Conservation (phyloP, 208 protist genomes). For the Borovskyia barvae region DNA sequence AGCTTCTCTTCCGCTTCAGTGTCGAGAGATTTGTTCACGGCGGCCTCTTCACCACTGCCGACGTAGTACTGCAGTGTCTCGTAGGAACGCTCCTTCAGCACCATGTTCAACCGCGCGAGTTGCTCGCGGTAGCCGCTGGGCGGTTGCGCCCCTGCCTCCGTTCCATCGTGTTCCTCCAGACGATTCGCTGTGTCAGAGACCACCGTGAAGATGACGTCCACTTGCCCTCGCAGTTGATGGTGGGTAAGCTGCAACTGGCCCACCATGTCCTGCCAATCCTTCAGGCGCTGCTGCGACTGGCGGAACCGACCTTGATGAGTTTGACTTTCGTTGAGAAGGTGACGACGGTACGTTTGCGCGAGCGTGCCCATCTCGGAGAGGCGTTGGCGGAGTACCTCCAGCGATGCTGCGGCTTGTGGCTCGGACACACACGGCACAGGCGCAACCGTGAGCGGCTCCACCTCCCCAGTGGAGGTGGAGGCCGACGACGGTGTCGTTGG, state of each 20-base stretch:
- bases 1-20: constrained; percentile 27
- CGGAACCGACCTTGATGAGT: constrained; percentile 35
- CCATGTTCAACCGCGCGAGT: constrained; percentile 29
- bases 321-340: constrained; percentile 26
- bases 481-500: too few relatives aligned
- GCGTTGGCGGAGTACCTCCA: constrained; percentile 23
- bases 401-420: too few relatives aligned
- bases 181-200: constrained; percentile 30
- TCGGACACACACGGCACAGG: too few relatives aligned
- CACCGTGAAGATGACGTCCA: constrained; percentile 26
- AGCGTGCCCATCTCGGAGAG: constrained; percentile 22
- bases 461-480: too few relatives aligned
- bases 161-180: constrained; percentile 19
- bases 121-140: constrained; percentile 21
- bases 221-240: constrained; percentile 34
- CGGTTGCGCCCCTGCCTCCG: too few relatives aligned
- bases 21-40: constrained; percentile 13
- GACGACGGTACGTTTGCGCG: constrained; percentile 4
- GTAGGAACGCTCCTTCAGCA: constrained; percentile 35
- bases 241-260: constrained; percentile 19
- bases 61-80: constrained; percentile 37
- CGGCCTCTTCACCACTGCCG: constrained; percentile 12
- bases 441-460: too few relatives aligned
- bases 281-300: constrained; percentile 45
- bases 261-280: constrained; percentile 60